Evolutionary conservation across 495 filamentous ascomycete genomes (phyloP).

Genomic region (Bacidia rubella): DNA sequence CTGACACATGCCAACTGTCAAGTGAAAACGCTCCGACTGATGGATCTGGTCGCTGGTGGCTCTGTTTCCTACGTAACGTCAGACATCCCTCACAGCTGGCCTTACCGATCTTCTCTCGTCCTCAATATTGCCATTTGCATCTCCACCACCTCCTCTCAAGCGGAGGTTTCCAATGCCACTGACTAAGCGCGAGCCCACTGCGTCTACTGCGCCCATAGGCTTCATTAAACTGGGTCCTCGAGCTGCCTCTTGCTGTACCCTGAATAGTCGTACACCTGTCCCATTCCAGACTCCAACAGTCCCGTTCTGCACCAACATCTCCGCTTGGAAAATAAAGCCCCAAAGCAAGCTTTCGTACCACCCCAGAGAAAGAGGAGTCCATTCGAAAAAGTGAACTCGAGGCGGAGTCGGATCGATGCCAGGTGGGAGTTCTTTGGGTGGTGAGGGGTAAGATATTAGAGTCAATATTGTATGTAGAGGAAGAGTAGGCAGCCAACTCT

Average conservation of each 20-base stretch:
- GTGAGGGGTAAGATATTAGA: slow-evolving; percentile 47
- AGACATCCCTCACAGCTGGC: neutral
- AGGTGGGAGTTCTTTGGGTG: slow-evolving; percentile 34
- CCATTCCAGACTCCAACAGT: slow-evolving; percentile 94
- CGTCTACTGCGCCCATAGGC: slow-evolving; percentile 87
- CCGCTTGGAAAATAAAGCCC: slow-evolving; percentile 85
- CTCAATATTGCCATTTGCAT: neutral
- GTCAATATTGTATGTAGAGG: slow-evolving; percentile 84
- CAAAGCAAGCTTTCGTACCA: slow-evolving; percentile 95
- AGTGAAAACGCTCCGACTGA: no score
- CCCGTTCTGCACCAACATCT: slow-evolving; percentile 72
- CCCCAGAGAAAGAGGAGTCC: slow-evolving; percentile 80
- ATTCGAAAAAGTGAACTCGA: slow-evolving; percentile 84
- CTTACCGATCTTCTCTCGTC: neutral
- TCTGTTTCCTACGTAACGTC: neutral
- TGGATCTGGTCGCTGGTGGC: no score
- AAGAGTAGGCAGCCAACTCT: slow-evolving; percentile 83
- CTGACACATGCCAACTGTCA: no score
- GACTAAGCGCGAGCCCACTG: slow-evolving; percentile 84
- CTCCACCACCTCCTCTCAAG: slow-evolving; percentile 25
- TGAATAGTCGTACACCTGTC: slow-evolving; percentile 76
- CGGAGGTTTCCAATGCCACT: slow-evolving; percentile 71
- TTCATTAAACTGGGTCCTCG: slow-evolving; percentile 69
- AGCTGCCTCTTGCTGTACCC: slow-evolving; percentile 69
- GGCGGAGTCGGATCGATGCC: slow-evolving; percentile 62